Evolutionary conservation across 1,284 basidiomycete genomes (phyloP).

Genomic region (Chondrostereum purpureum): DNA sequence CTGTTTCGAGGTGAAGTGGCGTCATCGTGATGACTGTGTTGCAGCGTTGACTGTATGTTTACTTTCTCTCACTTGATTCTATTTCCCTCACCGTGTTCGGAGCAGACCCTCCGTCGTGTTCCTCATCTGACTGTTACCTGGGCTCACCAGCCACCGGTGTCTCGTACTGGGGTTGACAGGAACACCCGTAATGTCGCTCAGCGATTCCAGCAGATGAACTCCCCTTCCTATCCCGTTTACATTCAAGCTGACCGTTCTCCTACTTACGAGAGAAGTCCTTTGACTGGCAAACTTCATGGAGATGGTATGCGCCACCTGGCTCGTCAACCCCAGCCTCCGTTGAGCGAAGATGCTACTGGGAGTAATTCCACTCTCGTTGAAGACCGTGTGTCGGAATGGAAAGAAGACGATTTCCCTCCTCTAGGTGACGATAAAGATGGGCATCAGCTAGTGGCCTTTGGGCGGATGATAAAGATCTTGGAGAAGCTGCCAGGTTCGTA

Average conservation of each 20-base stretch:
- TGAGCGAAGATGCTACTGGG: background rate
- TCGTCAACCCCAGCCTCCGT: background rate
- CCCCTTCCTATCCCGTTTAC: conserved; percentile 21
- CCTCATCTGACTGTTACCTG: conserved; percentile 71
- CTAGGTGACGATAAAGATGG: conserved; percentile 22
- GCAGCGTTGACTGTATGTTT: conserved; percentile 56
- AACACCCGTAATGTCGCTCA: conserved; percentile 10
- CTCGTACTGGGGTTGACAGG: conserved; percentile 18
- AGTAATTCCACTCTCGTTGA: conserved; percentile 6
- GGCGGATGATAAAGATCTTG: conserved; percentile 16
- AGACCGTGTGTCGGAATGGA: conserved; percentile 19
- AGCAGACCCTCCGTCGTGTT: conserved; percentile 62
- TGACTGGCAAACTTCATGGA: background rate
- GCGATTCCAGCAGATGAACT: conserved; percentile 13
- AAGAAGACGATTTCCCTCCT: conserved; percentile 37
- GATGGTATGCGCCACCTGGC: background rate
- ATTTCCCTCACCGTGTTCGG: conserved; percentile 5
- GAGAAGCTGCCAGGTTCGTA: conserved; percentile 9
- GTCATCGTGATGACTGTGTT: conserved; percentile 65
- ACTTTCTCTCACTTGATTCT: conserved; percentile 6
- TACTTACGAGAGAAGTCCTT: background rate
- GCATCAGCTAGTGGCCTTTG: conserved; percentile 20
- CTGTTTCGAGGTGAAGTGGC: conserved; percentile 74
- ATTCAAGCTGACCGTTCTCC: conserved; percentile 13
- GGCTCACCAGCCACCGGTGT: conserved; percentile 51